phyloP scores from a whole-genome alignment of 225 moss, liverwort and hornwort genomes.

The Pseudoscleropodium purum region DNA sequence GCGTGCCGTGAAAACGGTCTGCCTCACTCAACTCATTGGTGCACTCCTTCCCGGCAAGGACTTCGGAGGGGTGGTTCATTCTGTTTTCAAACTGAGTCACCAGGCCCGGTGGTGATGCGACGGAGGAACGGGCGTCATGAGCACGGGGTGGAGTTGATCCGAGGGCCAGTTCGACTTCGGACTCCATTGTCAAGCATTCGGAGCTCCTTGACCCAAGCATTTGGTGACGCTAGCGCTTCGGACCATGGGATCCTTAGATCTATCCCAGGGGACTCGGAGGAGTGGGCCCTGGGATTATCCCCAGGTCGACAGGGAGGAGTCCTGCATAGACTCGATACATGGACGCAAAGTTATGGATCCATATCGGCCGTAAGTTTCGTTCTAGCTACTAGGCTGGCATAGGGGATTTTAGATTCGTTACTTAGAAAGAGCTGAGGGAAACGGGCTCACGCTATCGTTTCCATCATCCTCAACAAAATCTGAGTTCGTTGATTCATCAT shows the following conservation, averaged over 20 bases:
- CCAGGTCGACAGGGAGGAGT: conserved; percentile 1
- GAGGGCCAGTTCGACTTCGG: background rate
- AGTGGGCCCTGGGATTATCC: background rate
- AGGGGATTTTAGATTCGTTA: background rate
- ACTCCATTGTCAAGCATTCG: background rate
- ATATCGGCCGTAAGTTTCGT: conserved; percentile 14
- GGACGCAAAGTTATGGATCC: conserved; percentile 5
- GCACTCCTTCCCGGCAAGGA: background rate
- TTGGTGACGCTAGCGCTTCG: background rate
- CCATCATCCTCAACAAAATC: background rate
- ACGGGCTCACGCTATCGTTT: background rate
- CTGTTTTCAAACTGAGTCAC: background rate
- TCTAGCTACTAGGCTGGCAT: background rate
- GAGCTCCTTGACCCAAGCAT: background rate
- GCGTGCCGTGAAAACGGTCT: too few relatives aligned
- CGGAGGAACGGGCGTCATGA: background rate
- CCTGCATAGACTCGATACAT: conserved; percentile 3
- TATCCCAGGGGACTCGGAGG: background rate
- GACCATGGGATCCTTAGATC: background rate
- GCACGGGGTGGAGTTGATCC: background rate
- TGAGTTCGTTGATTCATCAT: background rate
- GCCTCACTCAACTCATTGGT: too few relatives aligned
- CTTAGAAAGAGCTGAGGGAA: background rate
- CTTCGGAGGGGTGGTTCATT: background rate
- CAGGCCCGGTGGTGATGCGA: background rate